Percentiles rank a stretch among this genome's conserved stretches.
phyloP scores from a whole-genome alignment of 495 filamentous ascomycete genomes.

The Ascodesmis nigricans region DNA sequence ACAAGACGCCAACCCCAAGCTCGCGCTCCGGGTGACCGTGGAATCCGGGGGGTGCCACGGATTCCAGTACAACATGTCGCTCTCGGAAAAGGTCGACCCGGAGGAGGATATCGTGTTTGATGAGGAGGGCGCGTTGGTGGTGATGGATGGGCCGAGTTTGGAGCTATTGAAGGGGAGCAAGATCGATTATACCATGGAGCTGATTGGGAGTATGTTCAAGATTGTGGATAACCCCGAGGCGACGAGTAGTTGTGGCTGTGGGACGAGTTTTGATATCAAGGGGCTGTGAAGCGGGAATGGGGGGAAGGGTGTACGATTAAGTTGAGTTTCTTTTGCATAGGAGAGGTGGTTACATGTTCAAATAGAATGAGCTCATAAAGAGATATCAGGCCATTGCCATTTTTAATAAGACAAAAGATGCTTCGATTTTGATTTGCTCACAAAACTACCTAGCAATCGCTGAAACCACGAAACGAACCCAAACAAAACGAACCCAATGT shows the following conservation, averaged over 20 bases:
- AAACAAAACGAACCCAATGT: no score
- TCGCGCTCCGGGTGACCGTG: constrained; percentile 74
- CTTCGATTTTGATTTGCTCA: no score
- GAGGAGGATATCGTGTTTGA: constrained; percentile 48
- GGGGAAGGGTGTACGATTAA: no score
- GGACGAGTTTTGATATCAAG: constrained; percentile 92
- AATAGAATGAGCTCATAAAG: no score
- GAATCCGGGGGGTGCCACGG: constrained; percentile 89
- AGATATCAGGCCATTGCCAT: no score
- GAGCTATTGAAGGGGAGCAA: constrained; percentile 80
- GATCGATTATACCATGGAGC: constrained; percentile 85
- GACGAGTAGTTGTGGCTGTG: constrained; percentile 88
- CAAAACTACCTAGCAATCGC: no score
- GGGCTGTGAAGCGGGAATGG: no score
- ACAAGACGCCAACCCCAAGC: constrained; percentile 55
- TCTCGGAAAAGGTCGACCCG: constrained; percentile 39
- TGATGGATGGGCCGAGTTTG: constrained; percentile 71
- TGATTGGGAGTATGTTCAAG: constrained; percentile 97
- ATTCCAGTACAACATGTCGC: constrained; percentile 88
- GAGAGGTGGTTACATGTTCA: no score
- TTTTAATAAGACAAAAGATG: no score
- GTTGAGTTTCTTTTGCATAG: no score
- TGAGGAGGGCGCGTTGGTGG: constrained; percentile 46
- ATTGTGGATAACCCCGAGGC: constrained; percentile 80
- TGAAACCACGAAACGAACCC: no score